A percentile compares a stretch with the other conserved stretches of the same genome.
phyloP scores from a whole-genome alignment of 371 early-diverging fungal species.

The Homolaphlyctis polyrhiza region DNA sequence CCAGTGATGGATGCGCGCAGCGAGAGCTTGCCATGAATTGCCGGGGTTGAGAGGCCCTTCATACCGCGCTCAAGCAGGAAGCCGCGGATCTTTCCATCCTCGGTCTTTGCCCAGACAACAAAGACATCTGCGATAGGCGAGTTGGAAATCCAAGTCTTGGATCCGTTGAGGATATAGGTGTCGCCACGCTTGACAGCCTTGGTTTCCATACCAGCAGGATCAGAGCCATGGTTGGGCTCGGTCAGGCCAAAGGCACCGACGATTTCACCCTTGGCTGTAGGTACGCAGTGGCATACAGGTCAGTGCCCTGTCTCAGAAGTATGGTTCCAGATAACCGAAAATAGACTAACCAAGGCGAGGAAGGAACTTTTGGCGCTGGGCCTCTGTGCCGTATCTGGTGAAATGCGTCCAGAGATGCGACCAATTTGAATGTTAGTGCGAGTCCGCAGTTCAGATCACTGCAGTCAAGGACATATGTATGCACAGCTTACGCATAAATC shows the following conservation, averaged over 20 bases:
- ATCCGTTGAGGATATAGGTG: slow-evolving; percentile 81
- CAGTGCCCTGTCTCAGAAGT: not conserved
- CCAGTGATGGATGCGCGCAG: slow-evolving; percentile 94
- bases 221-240: slow-evolving; percentile 97
- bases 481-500: slow-evolving; percentile 62
- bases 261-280: slow-evolving; percentile 76
- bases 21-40: slow-evolving; percentile 93
- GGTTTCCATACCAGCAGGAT: slow-evolving; percentile 93
- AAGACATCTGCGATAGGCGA: slow-evolving; percentile 97
- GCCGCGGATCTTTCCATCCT: slow-evolving; percentile 86
- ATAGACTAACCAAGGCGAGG: slow-evolving; percentile 68
- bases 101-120: slow-evolving; percentile 96
- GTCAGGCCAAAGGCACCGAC: slow-evolving; percentile 95
- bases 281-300: slow-evolving; percentile 1
- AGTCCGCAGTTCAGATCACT: too few species aligned
- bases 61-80: slow-evolving; percentile 88
- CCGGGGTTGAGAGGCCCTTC: slow-evolving; percentile 82
- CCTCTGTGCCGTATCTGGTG: slow-evolving; percentile 75
- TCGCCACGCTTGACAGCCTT: slow-evolving; percentile 65
- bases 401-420: not conserved
- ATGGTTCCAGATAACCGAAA: not conserved
- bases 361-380: slow-evolving; percentile 86
- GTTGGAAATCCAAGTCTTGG: slow-evolving; percentile 99
- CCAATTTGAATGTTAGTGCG: too few species aligned
- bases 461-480: not conserved